These are phyloP conservation scores for Ascodesmis nigricans DNA, from an alignment of 495 filamentous ascomycete genomes.

Conservation along the genomic window DNA sequence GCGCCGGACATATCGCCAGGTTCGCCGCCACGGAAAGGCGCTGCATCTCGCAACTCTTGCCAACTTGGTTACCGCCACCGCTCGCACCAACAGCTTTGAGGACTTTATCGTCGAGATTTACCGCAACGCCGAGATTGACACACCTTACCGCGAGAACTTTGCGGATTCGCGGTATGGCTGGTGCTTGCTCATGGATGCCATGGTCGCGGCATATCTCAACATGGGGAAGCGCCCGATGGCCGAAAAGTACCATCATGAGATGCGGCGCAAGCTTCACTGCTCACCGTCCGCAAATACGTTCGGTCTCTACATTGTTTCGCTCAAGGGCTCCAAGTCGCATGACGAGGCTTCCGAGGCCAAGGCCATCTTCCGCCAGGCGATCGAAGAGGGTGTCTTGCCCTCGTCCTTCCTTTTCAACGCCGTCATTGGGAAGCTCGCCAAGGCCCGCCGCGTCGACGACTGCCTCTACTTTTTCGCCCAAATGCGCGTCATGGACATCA, in stretches of 20 bases:
- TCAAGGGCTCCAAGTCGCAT: constrained; percentile 92
- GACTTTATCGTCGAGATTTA: constrained; percentile 71
- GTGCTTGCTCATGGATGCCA: constrained; percentile 74
- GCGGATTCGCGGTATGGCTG: constrained; percentile 76
- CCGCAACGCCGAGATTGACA: constrained; percentile 63
- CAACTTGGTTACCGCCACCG: constrained; percentile 77
- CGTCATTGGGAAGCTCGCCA: constrained; percentile 91
- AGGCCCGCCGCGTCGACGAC: constrained; percentile 91
- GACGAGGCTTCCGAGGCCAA: constrained; percentile 92
- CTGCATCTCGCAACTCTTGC: constrained; percentile 90
- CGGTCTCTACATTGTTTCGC: constrained; percentile 89
- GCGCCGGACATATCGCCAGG: constrained; percentile 63
- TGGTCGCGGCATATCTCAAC: constrained; percentile 81
- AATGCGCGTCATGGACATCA: constrained; percentile 82
- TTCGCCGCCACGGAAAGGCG: constrained; percentile 75
- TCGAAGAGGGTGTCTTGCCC: constrained; percentile 82
- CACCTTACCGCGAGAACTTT: constrained; percentile 63
- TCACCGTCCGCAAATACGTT: constrained; percentile 94
- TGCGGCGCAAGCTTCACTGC: constrained; percentile 54
- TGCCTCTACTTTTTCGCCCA: constrained; percentile 94
- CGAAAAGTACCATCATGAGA: constrained; percentile 69
- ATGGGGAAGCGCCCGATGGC: constrained; percentile 59
- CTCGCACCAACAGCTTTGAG: constrained; percentile 45
- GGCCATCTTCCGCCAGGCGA: constrained; percentile 86
- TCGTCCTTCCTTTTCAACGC: constrained; percentile 97